phyloP scores from a whole-genome alignment of 202 grass and related monocot species.

The Musa balbisiana region DNA sequence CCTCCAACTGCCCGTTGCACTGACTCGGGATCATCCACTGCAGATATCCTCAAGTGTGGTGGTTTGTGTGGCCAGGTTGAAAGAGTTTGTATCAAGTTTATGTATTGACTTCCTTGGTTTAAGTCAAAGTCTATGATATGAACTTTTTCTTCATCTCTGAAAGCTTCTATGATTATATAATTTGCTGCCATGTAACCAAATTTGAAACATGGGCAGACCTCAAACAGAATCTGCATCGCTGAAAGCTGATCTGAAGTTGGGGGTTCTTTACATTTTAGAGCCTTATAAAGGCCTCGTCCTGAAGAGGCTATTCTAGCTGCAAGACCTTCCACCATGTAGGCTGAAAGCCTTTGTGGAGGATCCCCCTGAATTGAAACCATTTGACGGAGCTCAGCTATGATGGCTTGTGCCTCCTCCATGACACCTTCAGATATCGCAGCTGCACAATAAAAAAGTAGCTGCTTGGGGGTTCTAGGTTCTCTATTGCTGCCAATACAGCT shows the following conservation, averaged over 20 bases:
- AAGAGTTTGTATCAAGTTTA: constrained; percentile 71
- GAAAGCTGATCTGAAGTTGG: constrained; percentile 85
- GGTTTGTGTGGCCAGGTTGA: constrained; percentile 52
- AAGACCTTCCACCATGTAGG: constrained; percentile 84
- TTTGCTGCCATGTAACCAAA: constrained; percentile 92
- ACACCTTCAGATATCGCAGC: constrained; percentile 64
- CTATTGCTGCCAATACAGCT: constrained; percentile 52
- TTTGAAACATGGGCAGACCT: constrained; percentile 85
- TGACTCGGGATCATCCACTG: constrained; percentile 85
- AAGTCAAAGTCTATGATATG: constrained; percentile 99
- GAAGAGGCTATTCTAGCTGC: constrained; percentile 82
- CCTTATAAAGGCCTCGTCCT: constrained; percentile 75
- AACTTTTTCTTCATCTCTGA: constrained; percentile 70
- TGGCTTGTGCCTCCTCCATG: constrained; percentile 60
- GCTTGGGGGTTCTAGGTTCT: constrained; percentile 58
- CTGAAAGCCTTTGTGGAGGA: constrained; percentile 77
- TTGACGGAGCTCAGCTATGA: constrained; percentile 71
- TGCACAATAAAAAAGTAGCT: constrained; percentile 80
- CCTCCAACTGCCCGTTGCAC: constrained; percentile 83
- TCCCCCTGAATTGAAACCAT: constrained; percentile 89
- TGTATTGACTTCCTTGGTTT: constrained; percentile 91
- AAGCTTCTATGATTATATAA: constrained; percentile 78
- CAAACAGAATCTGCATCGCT: constrained; percentile 97
- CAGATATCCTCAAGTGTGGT: constrained; percentile 70
- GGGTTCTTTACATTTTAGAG: constrained; percentile 83